phyloP scores from a whole-genome alignment of 1,284 basidiomycete species.

The Polyporus tsugae region DNA sequence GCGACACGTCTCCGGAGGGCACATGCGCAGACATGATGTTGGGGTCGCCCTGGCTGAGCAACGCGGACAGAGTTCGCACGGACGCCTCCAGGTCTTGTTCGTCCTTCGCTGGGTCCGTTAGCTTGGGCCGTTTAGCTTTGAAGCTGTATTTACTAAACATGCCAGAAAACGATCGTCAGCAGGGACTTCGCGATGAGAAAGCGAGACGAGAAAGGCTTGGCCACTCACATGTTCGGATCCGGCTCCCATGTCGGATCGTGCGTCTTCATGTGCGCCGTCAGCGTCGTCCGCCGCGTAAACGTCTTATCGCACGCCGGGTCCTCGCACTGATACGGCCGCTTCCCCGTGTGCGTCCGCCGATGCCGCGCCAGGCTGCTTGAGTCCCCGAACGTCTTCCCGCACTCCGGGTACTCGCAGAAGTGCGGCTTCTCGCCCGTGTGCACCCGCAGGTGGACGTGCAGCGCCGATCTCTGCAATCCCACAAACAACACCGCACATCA shows the following conservation, averaged over 20 bases:
- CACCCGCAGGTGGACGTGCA: constrained; percentile 86
- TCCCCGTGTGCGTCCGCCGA: constrained; percentile 86
- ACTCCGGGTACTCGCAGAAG: constrained; percentile 85
- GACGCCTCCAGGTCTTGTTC: constrained; percentile 68
- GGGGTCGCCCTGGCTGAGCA: constrained; percentile 55
- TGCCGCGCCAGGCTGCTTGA: constrained; percentile 90
- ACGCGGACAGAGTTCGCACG: constrained; percentile 72
- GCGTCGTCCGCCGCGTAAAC: constrained; percentile 82
- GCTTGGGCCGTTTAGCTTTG: constrained; percentile 70
- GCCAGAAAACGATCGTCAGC: constrained; percentile 26
- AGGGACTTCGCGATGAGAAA: neutral
- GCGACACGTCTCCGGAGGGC: constrained; percentile 48
- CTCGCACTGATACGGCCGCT: constrained; percentile 84
- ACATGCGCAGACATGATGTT: constrained; percentile 18
- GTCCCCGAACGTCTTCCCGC: constrained; percentile 86
- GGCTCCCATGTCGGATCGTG: constrained; percentile 85
- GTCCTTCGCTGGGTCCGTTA: constrained; percentile 54
- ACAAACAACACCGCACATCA: neutral
- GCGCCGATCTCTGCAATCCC: constrained; percentile 72
- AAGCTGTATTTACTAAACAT: constrained; percentile 73
- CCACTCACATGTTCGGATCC: constrained; percentile 77
- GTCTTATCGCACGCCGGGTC: constrained; percentile 84
- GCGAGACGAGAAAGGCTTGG: constrained; percentile 13
- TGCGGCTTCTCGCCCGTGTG: constrained; percentile 93
- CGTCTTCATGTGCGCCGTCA: constrained; percentile 84